A percentile compares a stretch with the other conserved stretches of the same genome.
Conservation (phyloP, 2,329 filamentous ascomycete genomes). For the Ophiostoma triangulosporum region DNA sequence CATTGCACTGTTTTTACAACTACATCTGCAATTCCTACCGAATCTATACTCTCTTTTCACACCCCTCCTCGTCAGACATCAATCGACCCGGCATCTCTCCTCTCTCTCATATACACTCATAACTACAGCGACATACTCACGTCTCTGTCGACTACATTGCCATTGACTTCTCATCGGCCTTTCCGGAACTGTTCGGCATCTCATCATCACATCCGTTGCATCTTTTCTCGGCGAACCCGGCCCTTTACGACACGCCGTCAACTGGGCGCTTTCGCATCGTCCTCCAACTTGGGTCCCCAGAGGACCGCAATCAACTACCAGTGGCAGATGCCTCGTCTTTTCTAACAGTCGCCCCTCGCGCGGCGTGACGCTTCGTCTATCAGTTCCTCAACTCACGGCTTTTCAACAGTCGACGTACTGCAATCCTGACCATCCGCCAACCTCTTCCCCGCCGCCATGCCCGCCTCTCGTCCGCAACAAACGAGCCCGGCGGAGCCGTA, state of each 20-base stretch:
- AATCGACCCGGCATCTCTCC: too few relatives aligned
- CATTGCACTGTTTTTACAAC: neutral
- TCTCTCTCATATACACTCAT: too few relatives aligned
- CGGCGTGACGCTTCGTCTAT: conserved; percentile 5
- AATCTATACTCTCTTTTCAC: neutral
- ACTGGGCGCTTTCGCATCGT: neutral
- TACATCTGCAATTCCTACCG: neutral
- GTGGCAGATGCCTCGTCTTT: conserved; percentile 3
- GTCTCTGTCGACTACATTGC: too few relatives aligned
- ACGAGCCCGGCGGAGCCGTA: neutral
- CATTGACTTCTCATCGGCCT: too few relatives aligned
- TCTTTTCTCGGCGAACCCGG: too few relatives aligned
- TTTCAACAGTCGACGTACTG: too few relatives aligned
- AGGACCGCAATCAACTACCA: neutral
- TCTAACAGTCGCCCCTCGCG: conserved; percentile 1
- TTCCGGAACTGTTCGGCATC: too few relatives aligned
- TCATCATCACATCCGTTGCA: too few relatives aligned
- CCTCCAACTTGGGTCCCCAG: neutral
- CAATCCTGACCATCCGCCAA: neutral
- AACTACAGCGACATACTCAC: too few relatives aligned
- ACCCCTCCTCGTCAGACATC: neutral
- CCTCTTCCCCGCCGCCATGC: neutral
- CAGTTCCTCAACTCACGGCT: neutral
- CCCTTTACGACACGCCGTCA: neutral
- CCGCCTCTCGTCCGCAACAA: neutral